Base-by-base conservation (phyloP, 2,329 filamentous ascomycete species). In the Grosmannia huntii region DNA sequence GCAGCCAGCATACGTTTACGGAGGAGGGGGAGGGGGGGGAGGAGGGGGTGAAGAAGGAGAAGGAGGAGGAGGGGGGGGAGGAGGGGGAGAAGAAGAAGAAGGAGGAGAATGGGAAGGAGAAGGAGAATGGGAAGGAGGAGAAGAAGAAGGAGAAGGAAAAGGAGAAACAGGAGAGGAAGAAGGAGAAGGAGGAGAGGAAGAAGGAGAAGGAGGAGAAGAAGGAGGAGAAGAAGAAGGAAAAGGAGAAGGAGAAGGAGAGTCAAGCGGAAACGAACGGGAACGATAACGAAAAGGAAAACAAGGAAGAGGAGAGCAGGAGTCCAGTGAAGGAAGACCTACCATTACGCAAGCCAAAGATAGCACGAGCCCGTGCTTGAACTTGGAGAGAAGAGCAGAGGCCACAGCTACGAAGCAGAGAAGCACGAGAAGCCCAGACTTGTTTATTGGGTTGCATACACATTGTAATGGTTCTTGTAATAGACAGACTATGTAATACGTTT, bases 1-100 rank as follows among this genome's bases (percentile, higher is more conserved):
- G 61, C 27, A 77, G 74, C 60, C 68, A 75, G 2, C 74, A 79
- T 60, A 52, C 70, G 7, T 79, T 80, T 62, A 70, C 63, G 0
- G 62, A 64, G 2, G 56, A 61, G 59, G 62, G 60, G 36, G 48
- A 54, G 10, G 59, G 48, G 2, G 25, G 23, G 3, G 36, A 27
- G 2, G 36, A 54, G 50, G 31, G 57, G 44, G 48, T 21, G n/a
- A 44, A 57, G 19, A 23, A 53, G 23, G 41, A 41, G 7, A 31
- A 6, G 27, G 36, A 31, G 41, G 36, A 48, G 11, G 36, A 48
- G 28, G 31, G 1, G 19, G 25, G n/a, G 31, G 19, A 51, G 10
- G 36, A 52, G 23, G 16, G 27, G 11, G 19, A 25, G 5, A 5
- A 53, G 1, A 19, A 28, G 6, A 28, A 27, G 1, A 28, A 54